phyloP scores from a whole-genome alignment of 2,329 filamentous ascomycete genomes.

The Biscogniauxia mediterranea region DNA sequence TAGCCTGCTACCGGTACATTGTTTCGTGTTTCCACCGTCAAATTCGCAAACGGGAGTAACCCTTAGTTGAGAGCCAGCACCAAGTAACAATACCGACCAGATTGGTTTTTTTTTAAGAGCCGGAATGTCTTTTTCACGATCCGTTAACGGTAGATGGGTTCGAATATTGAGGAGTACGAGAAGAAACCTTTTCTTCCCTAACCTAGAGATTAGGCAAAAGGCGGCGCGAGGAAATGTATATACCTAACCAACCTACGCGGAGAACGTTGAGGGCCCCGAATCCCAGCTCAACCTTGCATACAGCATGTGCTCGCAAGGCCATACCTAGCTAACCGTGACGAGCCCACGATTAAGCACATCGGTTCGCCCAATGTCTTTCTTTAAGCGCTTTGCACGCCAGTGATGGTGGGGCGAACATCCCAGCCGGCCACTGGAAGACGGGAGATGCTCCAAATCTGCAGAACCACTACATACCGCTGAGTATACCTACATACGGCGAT shows the following conservation, averaged over 20 bases:
- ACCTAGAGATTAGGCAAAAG: conserved; percentile 13
- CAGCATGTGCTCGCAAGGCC: conserved; percentile 18
- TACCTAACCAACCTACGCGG: conserved; percentile 16
- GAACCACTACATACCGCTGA: conserved; percentile 9
- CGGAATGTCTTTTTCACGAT: background rate
- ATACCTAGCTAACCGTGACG: conserved; percentile 15
- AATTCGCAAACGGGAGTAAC: background rate
- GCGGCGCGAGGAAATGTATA: conserved; percentile 25
- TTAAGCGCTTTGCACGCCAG: conserved; percentile 29
- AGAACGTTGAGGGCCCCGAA: conserved; percentile 7
- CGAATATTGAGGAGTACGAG: conserved; percentile 7
- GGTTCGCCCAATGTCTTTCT: conserved; percentile 16
- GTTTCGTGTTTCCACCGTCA: background rate
- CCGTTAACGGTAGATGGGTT: conserved; percentile 9
- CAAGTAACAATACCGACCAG: conserved; percentile 3
- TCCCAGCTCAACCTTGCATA: conserved; percentile 13
- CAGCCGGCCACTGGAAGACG: conserved; percentile 22
- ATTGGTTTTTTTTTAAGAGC: background rate
- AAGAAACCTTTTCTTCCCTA: conserved; percentile 15
- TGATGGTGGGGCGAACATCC: conserved; percentile 22
- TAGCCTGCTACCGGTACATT: conserved; percentile 2
- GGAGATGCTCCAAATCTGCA: conserved; percentile 13
- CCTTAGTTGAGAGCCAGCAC: background rate
- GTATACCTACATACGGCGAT: conserved; percentile 1
- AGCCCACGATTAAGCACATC: conserved; percentile 11